Evolutionary conservation across 2,329 filamentous ascomycete species (phyloP), one percentile per base, ranked within the genome.

Genomic region (Cladosporium sp.): DNA sequence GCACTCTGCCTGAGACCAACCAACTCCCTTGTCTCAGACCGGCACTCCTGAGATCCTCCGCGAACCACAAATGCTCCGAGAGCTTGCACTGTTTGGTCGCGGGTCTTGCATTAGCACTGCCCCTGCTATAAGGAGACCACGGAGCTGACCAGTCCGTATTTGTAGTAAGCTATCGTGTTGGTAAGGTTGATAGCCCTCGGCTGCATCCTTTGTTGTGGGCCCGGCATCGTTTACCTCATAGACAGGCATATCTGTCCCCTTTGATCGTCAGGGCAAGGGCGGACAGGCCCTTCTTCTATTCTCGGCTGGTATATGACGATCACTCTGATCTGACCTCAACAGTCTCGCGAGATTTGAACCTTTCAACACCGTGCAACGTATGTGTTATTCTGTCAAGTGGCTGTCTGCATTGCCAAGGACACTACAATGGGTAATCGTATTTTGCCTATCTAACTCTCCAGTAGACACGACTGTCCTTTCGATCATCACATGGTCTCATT

Each of bases 91-190:
- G 13, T 12, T 45, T 20, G 6, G 42, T 45, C 42, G 42, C 51
- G 51, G 51, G 20, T 35, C 39, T 52, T n/a, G 36, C 48, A 44
- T 34, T 45, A 54, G 19, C 42, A 35, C 25, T 22, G 12, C 24
- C 28, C 17, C 51, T 45, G 39, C 51, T 54, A 54, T 54, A 54
- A 54, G 51, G 51, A 34, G 51, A 44, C 39, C 9, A 12, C 51
- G 51, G 51, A 54, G 37, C 9, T n/a, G n/a, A 22, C 17, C 10
- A n/a, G 17, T 42, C 51, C 51, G 51, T 54, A 45, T 45, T 25
- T 28, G 15, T 28, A 15, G 22, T 45, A 28, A 42, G 28, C 28
- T 19, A 19, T 22, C 36, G 5, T 19, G 15, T 39, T 19, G 15
- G 36, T 6, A 3, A n/a, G n/a, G n/a, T n/a, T n/a, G n/a, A 25